These are phyloP conservation scores for Colletotrichum spinosum DNA, from an alignment of 2,329 filamentous ascomycete genomes.

Conservation along the genomic window DNA sequence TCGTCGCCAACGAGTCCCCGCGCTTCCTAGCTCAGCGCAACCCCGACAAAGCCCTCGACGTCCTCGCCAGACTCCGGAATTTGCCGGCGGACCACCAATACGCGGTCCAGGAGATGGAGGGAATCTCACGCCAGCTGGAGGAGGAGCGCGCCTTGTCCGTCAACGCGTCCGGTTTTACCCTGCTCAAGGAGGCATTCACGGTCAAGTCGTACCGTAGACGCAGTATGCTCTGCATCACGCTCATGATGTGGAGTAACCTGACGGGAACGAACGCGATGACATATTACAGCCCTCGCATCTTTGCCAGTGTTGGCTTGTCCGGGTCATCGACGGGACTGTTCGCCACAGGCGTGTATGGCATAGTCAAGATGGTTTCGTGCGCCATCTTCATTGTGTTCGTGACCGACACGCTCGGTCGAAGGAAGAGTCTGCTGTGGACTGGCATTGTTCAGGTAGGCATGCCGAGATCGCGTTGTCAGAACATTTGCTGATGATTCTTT, in stretches of 20 bases:
- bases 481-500: too few relatives aligned
- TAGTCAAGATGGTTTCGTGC: slow-evolving; percentile 74
- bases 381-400: slow-evolving; percentile 71
- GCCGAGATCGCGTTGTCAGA: too few relatives aligned
- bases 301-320: slow-evolving; percentile 66
- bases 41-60: slow-evolving; percentile 71
- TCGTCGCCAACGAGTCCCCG: slow-evolving; percentile 52
- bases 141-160: slow-evolving; percentile 34
- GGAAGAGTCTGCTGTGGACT: slow-evolving; percentile 48
- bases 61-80: slow-evolving; percentile 64
- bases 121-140: slow-evolving; percentile 41
- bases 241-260: slow-evolving; percentile 43
- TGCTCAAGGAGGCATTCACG: slow-evolving; percentile 39
- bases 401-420: slow-evolving; percentile 72
- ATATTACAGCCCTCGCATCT: slow-evolving; percentile 74
- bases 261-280: slow-evolving; percentile 52
- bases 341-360: slow-evolving; percentile 75
- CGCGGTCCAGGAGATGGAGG: slow-evolving; percentile 48
- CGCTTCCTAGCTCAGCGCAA: slow-evolving; percentile 63
- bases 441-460: slow-evolving; percentile 40
- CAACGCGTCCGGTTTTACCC: slow-evolving; percentile 7
- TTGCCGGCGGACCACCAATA: slow-evolving; percentile 52
- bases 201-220: slow-evolving; percentile 41
- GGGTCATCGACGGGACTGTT: slow-evolving; percentile 68
- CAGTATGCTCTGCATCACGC: slow-evolving; percentile 40